These are phyloP conservation scores for Inosperma sp. DNA, from an alignment of 768 basidiomycete species.

Conservation along the genomic window DNA sequence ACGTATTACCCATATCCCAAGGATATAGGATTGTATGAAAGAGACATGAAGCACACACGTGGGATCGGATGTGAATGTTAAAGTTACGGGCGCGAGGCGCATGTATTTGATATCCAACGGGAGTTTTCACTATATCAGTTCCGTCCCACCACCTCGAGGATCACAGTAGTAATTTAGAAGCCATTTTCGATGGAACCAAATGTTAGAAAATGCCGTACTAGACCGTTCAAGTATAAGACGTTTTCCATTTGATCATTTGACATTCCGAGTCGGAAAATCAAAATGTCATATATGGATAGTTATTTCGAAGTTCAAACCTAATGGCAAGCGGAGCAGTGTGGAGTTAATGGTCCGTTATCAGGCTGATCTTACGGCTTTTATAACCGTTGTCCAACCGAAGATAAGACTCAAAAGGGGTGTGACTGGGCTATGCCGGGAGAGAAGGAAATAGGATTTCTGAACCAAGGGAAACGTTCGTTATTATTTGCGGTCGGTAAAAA, in stretches of 20 bases:
- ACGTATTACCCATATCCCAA: slow-evolving; percentile 17
- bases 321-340: slow-evolving; percentile 1
- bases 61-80: slow-evolving; percentile 16
- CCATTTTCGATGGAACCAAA: neutral
- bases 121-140: no score
- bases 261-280: slow-evolving; percentile 2
- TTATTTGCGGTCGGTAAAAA: no score
- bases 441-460: slow-evolving; percentile 3
- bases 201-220: neutral
- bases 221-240: neutral
- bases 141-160: no score
- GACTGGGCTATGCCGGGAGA: no score
- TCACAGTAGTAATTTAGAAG: neutral
- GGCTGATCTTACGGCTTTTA: slow-evolving; percentile 1
- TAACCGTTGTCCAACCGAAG: neutral
- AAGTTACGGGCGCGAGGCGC: slow-evolving; percentile 3
- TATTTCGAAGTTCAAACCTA: neutral
- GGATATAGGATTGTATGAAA: slow-evolving; percentile 24
- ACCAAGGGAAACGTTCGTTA: no score
- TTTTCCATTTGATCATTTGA: neutral
- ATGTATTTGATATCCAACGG: no score
- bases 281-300: neutral
- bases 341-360: neutral
- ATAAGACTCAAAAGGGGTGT: neutral
- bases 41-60: slow-evolving; percentile 39